phyloP scores from a whole-genome alignment of 331 rosid species.

The Acacia concinna region DNA sequence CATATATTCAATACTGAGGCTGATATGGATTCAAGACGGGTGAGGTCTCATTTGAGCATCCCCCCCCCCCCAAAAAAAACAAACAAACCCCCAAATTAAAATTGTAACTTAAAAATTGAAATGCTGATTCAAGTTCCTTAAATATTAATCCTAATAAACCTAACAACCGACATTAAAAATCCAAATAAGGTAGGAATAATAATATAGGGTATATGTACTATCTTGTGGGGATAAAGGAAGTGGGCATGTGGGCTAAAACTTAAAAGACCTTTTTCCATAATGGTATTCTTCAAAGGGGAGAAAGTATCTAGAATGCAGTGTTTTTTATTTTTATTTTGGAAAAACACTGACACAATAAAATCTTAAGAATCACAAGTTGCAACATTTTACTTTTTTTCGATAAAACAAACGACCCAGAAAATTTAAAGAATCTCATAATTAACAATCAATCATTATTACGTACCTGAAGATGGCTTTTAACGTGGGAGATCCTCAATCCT shows the following conservation, averaged over 20 bases:
- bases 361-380: background rate
- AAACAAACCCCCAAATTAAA: too few species aligned
- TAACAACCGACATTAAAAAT: background rate
- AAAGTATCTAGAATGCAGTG: too few species aligned
- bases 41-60: too few species aligned
- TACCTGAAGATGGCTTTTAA: constrained; percentile 92
- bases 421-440: background rate
- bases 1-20: too few species aligned
- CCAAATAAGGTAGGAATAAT: background rate
- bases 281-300: background rate
- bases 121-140: background rate
- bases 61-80: too few species aligned
- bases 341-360: background rate
- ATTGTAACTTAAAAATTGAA: background rate
- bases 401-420: background rate
- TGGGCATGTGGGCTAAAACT: background rate
- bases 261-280: background rate
- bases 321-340: too few species aligned
- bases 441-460: background rate
- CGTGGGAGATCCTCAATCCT: constrained; percentile 67
- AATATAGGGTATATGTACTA: background rate
- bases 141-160: background rate
- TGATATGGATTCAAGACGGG: too few species aligned
- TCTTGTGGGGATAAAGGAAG: constrained; percentile 19
- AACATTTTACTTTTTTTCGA: background rate